These are phyloP conservation scores for Diplogelasinospora grovesii DNA, from an alignment of 495 filamentous ascomycete genomes.

Conservation along the genomic window DNA sequence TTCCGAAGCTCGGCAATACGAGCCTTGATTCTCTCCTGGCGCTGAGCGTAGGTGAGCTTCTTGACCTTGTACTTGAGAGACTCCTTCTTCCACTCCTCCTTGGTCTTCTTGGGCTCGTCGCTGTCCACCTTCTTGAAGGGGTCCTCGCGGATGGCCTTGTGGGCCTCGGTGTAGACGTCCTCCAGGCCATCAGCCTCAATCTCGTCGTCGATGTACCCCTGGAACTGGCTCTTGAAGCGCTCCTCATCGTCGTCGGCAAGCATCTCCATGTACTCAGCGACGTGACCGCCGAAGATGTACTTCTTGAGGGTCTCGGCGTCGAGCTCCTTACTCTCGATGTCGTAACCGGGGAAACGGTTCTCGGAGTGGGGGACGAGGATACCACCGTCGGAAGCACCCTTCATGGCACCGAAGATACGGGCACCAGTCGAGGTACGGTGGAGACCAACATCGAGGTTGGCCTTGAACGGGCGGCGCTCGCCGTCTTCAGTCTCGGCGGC, in stretches of 20 bases:
- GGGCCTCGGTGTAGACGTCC: conserved; percentile 91
- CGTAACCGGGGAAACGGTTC: conserved; percentile 98
- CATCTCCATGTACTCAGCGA: conserved; percentile 99
- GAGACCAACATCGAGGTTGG: conserved; percentile 95
- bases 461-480: conserved; percentile 97
- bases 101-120: conserved; percentile 76
- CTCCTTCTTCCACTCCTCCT: conserved; percentile 96
- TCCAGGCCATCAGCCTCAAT: conserved; percentile 94
- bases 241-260: conserved; percentile 99
- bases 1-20: conserved; percentile 72
- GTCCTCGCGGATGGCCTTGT: conserved; percentile 95
- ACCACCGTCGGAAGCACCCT: conserved; percentile 97
- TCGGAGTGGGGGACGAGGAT: conserved; percentile 96
- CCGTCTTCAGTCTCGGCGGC: conserved; percentile 75
- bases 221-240: conserved; percentile 97
- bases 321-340: conserved; percentile 93
- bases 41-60: conserved; percentile 78
- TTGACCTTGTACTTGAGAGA: conserved; percentile 72
- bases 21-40: conserved; percentile 69
- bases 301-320: conserved; percentile 94
- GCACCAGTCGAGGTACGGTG: conserved; percentile 94
- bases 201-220: conserved; percentile 92
- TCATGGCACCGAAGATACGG: conserved; percentile 98
- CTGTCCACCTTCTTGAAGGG: conserved; percentile 90
- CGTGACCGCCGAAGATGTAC: conserved; percentile 98